Evolutionary conservation across 148 eudicot genomes (phyloP), one percentile per base, ranked within the genome.

Genomic region (Gaultheria prostrata): DNA sequence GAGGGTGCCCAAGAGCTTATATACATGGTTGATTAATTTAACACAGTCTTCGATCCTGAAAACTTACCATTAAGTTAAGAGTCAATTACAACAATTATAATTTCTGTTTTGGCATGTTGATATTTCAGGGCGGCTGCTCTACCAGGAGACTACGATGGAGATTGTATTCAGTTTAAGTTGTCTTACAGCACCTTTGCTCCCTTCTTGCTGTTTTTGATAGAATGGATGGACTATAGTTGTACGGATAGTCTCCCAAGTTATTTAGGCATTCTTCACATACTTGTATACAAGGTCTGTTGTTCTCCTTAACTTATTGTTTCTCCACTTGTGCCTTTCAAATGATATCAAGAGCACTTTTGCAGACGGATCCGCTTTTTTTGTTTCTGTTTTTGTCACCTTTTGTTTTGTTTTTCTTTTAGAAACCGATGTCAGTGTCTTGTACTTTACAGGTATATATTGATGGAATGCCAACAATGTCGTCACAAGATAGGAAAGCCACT

Each of bases 191-290:
- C 95, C 50, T 89, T 95, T 83, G 98, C 98, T 30, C 94, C 95
- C 28, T 87, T 94, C 69, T 86, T 95, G 88, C 86, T 92, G 4
- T 90, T 86, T 83, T 82, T 95, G 85, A 84, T 93, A 59, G 94
- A 95, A 89, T 95, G 96, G 98, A 93, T 94, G 98, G 95, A 94
- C 51, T 95, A 50, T 85, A 91, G 87, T 49, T 93, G 98, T 84
- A 89, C 90, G 30, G 96, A 94, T 83, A 54, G 88, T 33, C 85
- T 95, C 78, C 92, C 93, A 80, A 89, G 83, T 87, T 93, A 85
- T 88, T 81, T 94, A 75, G 98, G 98, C 54, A 89, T 94, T 85
- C 93, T 93, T 86, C 93, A 93, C 83, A 87, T 94, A 82, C 90
- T 93, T 85, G 86, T 95, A 32, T 89, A 90, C 87, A 92, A 87